phyloP scores from a whole-genome alignment of 2,329 filamentous ascomycete species.

The Colletotrichum siamense region DNA sequence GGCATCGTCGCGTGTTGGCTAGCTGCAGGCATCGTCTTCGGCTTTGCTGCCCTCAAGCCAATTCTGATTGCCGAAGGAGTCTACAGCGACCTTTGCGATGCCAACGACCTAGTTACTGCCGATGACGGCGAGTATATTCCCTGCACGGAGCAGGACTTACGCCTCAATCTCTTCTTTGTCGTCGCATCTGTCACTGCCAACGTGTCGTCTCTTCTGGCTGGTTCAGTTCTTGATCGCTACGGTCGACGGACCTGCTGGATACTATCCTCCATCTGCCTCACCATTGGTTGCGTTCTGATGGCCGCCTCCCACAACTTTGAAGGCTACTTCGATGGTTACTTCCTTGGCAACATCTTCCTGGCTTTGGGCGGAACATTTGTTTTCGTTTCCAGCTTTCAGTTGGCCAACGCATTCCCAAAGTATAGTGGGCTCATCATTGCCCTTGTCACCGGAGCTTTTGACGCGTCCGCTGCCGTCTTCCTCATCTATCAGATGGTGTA shows the following conservation, averaged over 20 bases:
- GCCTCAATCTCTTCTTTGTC: conserved; percentile 90
- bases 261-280: conserved; percentile 71
- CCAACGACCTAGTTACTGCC: conserved; percentile 20
- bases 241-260: conserved; percentile 81
- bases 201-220: conserved; percentile 82
- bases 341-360: conserved; percentile 76
- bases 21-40: conserved; percentile 79
- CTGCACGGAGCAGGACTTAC: conserved; percentile 54
- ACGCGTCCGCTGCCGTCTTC: conserved; percentile 81
- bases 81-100: conserved; percentile 67
- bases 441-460: conserved; percentile 81
- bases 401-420: conserved; percentile 82
- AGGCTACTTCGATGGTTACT: conserved; percentile 72
- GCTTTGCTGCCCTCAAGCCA: conserved; percentile 87
- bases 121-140: conserved; percentile 32
- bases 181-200: conserved; percentile 88
- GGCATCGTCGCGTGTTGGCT: conserved; percentile 78
- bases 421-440: conserved; percentile 80
- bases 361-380: conserved; percentile 83
- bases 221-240: conserved; percentile 81
- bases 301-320: conserved; percentile 67
- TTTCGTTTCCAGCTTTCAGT: conserved; percentile 83
- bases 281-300: conserved; percentile 73
- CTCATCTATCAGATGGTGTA: conserved; percentile 76
- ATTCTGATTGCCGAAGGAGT: conserved; percentile 76